Evolutionary conservation across 805 yeast genomes (phyloP).

Genomic region (Candida rishiriensis): DNA sequence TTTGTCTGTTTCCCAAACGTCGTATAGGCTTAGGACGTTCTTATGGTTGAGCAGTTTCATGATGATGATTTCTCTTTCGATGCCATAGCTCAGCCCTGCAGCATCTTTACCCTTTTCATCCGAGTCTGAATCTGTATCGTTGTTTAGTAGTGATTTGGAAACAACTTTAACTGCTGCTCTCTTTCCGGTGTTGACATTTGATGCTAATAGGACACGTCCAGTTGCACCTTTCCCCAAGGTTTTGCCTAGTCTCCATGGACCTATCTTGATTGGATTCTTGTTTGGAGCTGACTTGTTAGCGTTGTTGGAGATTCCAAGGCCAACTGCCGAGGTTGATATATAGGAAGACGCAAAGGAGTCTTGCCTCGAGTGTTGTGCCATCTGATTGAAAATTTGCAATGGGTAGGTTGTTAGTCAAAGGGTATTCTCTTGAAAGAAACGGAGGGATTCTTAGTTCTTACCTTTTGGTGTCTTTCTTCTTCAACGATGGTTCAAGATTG

Average conservation of each 20-base stretch:
- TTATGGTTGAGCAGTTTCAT: conserved; percentile 79
- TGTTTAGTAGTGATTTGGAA: conserved; percentile 70
- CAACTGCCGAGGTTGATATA: conserved; percentile 40
- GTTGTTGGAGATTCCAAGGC: conserved; percentile 23
- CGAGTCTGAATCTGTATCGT: conserved; percentile 9
- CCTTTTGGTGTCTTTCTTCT: not conserved
- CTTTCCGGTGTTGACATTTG: conserved; percentile 77
- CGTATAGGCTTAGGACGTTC: conserved; percentile 72
- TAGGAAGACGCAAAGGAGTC: conserved; percentile 56
- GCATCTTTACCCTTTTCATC: conserved; percentile 38
- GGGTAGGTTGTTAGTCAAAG: not conserved
- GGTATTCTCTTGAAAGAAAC: too few species aligned
- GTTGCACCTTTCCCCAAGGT: conserved; percentile 96
- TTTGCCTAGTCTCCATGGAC: conserved; percentile 96
- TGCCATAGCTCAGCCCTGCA: conserved; percentile 72
- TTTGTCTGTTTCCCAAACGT: conserved; percentile 84
- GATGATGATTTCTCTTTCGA: conserved; percentile 79
- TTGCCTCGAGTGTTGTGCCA: conserved; percentile 49
- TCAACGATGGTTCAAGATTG: not conserved
- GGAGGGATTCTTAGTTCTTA: not conserved
- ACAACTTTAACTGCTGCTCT: conserved; percentile 96
- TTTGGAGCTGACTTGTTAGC: conserved; percentile 17
- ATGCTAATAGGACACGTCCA: conserved; percentile 90
- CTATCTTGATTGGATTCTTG: conserved; percentile 48
- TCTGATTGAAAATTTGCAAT: conserved; percentile 9